Base-by-base conservation (phyloP, 257 asterid genomes). In the Solanum corneliomulleri region DNA sequence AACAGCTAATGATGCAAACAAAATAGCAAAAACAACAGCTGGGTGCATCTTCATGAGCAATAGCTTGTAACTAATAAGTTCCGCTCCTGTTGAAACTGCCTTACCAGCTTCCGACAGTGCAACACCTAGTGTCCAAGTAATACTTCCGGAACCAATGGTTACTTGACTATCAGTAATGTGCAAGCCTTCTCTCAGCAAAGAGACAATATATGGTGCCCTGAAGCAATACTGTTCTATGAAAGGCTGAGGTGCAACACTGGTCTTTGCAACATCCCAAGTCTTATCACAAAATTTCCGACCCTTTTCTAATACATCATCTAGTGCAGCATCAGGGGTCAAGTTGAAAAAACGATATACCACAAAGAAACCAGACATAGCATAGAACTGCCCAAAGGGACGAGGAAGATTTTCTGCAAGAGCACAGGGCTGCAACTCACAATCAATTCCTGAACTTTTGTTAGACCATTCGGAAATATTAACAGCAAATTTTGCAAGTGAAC, bases 41-140 rank as follows among this genome's bases (percentile, higher is more conserved):
- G 99, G 95, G 82, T 93, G 90, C 81, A 94, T 89, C 91, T 90
- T 94, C 89, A 89, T 85, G 88, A 88, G 89, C 74, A 93, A 89
- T 58, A 91, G 80, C 74, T 92, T 92, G 88, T 93, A 93, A 88
- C 91, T 83, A 72, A 87, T 92, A 88, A 88, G 69, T 64, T 87
- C 92, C 66, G 88, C 86, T 87, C 91, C 87, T 77, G 88, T 77
- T 11, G 98, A 91, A 90, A 93, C 89, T 84, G 92, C 91, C 92
- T 92, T 95, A 56, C 98, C 99, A 70, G 99, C 99, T 94, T 96
- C 99, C 88, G 89, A 91, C 89, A 96, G 89, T 75, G 99, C 99
- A 90, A 95, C 99, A 87, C 99, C 99, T 45, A 95, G 95, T 21
- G 99, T 95, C 99, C 99, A 96, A 69, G 99, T 95, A 87, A 96